These are phyloP conservation scores for Saposhnikovia divaricata DNA, from an alignment of 129 eudicot genomes.

Conservation along the genomic window DNA sequence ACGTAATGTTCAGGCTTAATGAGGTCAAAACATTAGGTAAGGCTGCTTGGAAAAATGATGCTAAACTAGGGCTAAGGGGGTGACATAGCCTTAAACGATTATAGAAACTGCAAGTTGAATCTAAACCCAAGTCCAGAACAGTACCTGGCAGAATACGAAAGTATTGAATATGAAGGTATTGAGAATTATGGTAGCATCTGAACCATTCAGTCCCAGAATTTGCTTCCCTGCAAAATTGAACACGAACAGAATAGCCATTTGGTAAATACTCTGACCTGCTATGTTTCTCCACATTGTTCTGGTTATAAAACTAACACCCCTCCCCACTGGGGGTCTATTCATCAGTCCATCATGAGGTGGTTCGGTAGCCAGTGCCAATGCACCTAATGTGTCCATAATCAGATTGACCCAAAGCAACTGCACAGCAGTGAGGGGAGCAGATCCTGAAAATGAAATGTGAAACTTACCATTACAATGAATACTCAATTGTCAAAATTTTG, in stretches of 20 bases:
- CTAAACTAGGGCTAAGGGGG: background rate
- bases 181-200: conserved; percentile 38
- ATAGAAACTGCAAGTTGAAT: background rate
- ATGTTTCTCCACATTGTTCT: conserved; percentile 82
- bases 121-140: background rate
- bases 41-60: background rate
- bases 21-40: background rate
- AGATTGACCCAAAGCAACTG: conserved; percentile 90
- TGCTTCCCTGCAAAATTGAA: conserved; percentile 56
- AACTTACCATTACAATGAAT: background rate
- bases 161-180: conserved; percentile 78
- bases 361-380: conserved; percentile 86
- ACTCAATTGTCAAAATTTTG: too few species aligned
- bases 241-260: conserved; percentile 47
- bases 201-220: conserved; percentile 41
- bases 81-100: background rate
- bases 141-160: conserved; percentile 84
- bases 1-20: background rate
- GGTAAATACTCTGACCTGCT: conserved; percentile 69
- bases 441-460: conserved; percentile 34
- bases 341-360: conserved; percentile 70
- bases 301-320: conserved; percentile 56
- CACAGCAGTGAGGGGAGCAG: conserved; percentile 84
- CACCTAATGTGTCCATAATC: conserved; percentile 89
- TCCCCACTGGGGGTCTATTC: conserved; percentile 67